These are phyloP conservation scores for Mortierella sp. DNA, from an alignment of 371 early-diverging fungal species.

Conservation along the genomic window DNA sequence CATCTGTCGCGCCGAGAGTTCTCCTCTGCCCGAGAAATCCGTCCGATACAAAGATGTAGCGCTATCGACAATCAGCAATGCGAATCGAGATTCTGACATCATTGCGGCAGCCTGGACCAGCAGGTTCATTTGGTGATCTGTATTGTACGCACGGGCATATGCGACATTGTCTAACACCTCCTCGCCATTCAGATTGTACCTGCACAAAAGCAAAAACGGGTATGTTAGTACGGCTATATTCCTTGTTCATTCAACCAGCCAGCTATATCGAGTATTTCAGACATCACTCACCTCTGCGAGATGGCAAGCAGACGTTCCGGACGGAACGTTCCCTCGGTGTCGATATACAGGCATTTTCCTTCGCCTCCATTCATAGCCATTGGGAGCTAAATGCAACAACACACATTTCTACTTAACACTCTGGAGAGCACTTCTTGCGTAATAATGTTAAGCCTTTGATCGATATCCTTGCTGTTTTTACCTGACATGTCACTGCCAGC, in stretches of 20 bases:
- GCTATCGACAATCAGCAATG: conserved; percentile 96
- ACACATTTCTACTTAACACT: too few species aligned
- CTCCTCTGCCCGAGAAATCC: conserved; percentile 98
- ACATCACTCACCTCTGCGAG: conserved; percentile 95
- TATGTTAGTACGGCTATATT: too few species aligned
- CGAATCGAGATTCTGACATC: conserved; percentile 95
- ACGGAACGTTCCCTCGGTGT: conserved; percentile 99
- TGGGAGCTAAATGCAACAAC: conserved; percentile 84
- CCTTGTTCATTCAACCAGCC: too few species aligned
- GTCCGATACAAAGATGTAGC: conserved; percentile 98
- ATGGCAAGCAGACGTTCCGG: conserved; percentile 93
- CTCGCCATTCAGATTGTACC: conserved; percentile 89
- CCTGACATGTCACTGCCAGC: conserved; percentile 98
- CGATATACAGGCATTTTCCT: conserved; percentile 98
- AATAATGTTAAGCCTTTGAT: too few species aligned
- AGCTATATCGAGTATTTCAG: too few species aligned
- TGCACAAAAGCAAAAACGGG: conserved; percentile 5
- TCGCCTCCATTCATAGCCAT: conserved; percentile 91
- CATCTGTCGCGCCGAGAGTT: conserved; percentile 97
- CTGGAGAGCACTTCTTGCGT: too few species aligned
- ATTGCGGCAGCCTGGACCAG: conserved; percentile 95
- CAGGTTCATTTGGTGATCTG: conserved; percentile 96
- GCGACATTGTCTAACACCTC: conserved; percentile 97
- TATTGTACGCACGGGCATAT: conserved; percentile 97
- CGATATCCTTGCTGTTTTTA: conserved; percentile 27